Base-by-base conservation (phyloP, 2,329 filamentous ascomycete species). In the Elsinoe perseae region DNA sequence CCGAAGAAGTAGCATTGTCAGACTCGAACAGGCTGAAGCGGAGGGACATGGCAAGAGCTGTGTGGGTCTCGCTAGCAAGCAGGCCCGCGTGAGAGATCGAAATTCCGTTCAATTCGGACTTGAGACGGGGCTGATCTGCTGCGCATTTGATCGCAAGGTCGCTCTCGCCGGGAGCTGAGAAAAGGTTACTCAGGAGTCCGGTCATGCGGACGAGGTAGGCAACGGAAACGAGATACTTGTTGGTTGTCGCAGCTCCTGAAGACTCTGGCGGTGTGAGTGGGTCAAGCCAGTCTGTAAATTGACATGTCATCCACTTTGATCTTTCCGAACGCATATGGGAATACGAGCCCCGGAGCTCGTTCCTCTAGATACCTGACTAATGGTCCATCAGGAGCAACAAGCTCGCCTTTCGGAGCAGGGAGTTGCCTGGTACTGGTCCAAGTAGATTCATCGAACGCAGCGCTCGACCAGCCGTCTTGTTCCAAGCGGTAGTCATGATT, bases 401-500 rank as follows among this genome's bases (percentile, higher is more conserved):
- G 66, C 2, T 66, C 60, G 1, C 65, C 65, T 0, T 64, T 63
- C 0, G 70, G 66, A 4, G 68, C 60, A 2, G 67, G 60, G 4
- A 69, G 58, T 21, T 70, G 62, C 27, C 68, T 68, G 1, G 68
- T 67, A 3, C 56, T 48, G 8, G 64, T 58, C 70, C 71, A 72
- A 25, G 56, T 43, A 1, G 46, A 21, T 8, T 50, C 46, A 16
- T 50, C 46, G 20, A 50, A 50, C 4, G 64, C 9, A 59, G 43
- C 5, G 59, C 16, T 34, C 1, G 44, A 14, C 57, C 57, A 59
- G 42, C 43, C 57, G 4, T 8, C 14, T 6, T 54, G 8, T 64
- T 72, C 63, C 60, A 70, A 60, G 64, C 67, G 64, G 0, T 70
- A 66, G 60, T 81, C 76, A 57, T 77, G 81, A 0, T 68, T 61